Evolutionary conservation across 1,139 yeast genomes (phyloP).

Genomic region (Suhomyces bokatorum): DNA sequence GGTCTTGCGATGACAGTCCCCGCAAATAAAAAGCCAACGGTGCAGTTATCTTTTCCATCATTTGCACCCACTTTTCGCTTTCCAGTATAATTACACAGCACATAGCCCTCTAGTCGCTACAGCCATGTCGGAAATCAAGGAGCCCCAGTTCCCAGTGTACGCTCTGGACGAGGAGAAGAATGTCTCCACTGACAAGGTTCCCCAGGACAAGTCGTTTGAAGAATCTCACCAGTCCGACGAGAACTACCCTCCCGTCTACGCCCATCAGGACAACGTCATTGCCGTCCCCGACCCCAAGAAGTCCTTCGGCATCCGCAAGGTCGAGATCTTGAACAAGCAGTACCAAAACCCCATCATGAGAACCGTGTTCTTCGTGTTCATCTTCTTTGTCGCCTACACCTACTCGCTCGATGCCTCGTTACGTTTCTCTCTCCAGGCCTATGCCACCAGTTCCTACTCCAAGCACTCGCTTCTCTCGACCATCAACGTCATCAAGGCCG

Average conservation of each 20-base stretch:
- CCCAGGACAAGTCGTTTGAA: neutral
- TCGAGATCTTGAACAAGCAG: constrained; percentile 43
- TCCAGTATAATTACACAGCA: no score
- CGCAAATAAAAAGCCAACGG: neutral
- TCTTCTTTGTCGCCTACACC: constrained; percentile 62
- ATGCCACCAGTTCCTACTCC: constrained; percentile 58
- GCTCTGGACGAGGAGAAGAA: neutral
- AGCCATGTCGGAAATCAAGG: no score
- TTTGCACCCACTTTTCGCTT: neutral
- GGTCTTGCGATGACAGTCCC: neutral
- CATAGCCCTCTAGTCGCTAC: no score
- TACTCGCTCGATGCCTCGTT: constrained; percentile 65
- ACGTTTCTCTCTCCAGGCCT: constrained; percentile 49
- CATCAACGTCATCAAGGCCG: constrained; percentile 60
- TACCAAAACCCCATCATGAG: constrained; percentile 24
- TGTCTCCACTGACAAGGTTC: neutral
- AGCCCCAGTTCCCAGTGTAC: neutral
- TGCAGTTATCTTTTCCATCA: neutral
- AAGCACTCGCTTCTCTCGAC: constrained; percentile 65
- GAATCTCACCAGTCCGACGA: neutral
- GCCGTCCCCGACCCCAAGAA: constrained; percentile 11
- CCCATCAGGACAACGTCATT: neutral
- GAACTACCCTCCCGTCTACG: neutral
- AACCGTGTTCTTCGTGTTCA: constrained; percentile 44
- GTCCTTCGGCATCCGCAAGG: constrained; percentile 41